phyloP scores from a whole-genome alignment of 2,329 filamentous ascomycete species.

The Thelonectria rubi region DNA sequence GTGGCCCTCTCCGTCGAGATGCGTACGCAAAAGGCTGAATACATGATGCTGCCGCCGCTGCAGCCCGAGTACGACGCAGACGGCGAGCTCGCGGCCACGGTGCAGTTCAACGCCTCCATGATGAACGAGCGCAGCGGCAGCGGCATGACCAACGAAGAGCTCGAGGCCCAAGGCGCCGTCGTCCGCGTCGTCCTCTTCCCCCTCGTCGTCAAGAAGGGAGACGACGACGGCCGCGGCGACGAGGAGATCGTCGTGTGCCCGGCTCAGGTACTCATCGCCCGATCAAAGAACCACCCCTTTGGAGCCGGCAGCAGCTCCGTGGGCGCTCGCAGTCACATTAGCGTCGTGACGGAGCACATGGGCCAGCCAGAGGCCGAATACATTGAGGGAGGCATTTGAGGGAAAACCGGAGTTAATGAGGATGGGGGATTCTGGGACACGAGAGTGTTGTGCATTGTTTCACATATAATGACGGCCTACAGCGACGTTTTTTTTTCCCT shows the following conservation, averaged over 20 bases:
- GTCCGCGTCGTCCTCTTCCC: slow-evolving; percentile 96
- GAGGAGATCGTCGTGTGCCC: slow-evolving; percentile 96
- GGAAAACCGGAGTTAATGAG: slow-evolving; percentile 29
- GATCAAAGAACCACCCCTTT: slow-evolving; percentile 49
- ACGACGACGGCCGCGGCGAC: slow-evolving; percentile 85
- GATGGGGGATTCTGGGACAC: slow-evolving; percentile 14
- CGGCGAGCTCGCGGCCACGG: slow-evolving; percentile 86
- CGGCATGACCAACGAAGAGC: slow-evolving; percentile 73
- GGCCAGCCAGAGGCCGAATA: slow-evolving; percentile 47
- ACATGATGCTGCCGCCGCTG: slow-evolving; percentile 96
- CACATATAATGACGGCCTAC: slow-evolving; percentile 18
- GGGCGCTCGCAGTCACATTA: slow-evolving; percentile 51
- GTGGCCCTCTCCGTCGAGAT: slow-evolving; percentile 95
- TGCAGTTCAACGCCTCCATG: slow-evolving; percentile 89
- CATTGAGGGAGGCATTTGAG: slow-evolving; percentile 46
- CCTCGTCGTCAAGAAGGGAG: slow-evolving; percentile 93
- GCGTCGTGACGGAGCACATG: slow-evolving; percentile 49
- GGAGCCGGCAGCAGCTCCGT: slow-evolving; percentile 61
- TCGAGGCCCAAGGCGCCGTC: slow-evolving; percentile 78
- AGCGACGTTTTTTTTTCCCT: slow-evolving; percentile 29
- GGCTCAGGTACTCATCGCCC: slow-evolving; percentile 87
- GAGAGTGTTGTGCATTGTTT: slow-evolving; percentile 18
- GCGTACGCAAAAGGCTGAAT: slow-evolving; percentile 95
- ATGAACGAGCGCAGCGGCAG: slow-evolving; percentile 93
- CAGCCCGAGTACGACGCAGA: slow-evolving; percentile 95